Percentiles rank a stretch among this genome's conserved stretches.
Conservation (phyloP, 2,329 filamentous ascomycete genomes). For the Thelonectria discophora region DNA sequence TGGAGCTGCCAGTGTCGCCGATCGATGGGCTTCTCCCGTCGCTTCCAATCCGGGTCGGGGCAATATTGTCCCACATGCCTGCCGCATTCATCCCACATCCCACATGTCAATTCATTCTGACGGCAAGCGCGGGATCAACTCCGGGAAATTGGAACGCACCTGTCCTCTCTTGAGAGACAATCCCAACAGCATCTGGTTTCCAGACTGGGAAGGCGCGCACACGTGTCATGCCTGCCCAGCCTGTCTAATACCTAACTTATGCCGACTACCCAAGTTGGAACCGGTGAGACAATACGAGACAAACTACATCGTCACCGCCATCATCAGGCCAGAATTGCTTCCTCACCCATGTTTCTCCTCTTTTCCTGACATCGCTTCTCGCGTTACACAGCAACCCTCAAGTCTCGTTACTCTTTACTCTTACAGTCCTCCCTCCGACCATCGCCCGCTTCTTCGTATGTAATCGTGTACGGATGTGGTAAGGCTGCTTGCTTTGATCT, state of each 20-base stretch:
- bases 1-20: neutral
- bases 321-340: slow-evolving; percentile 11
- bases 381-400: slow-evolving; percentile 4
- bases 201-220: neutral
- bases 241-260: neutral
- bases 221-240: neutral
- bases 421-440: neutral
- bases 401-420: neutral
- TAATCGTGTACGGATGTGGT: slow-evolving; percentile 6
- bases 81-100: no score
- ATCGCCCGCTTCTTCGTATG: neutral
- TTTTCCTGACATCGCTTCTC: neutral
- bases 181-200: neutral
- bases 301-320: slow-evolving; percentile 7
- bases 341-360: slow-evolving; percentile 1
- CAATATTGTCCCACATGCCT: no score
- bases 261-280: neutral
- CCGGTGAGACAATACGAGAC: slow-evolving; percentile 1
- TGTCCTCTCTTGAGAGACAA: neutral
- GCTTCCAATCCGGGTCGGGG: neutral
- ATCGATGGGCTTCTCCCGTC: neutral
- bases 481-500: slow-evolving; percentile 19
- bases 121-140: neutral
- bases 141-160: neutral
- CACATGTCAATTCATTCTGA: neutral